Percentiles rank a stretch among this genome's conserved stretches.
Evolutionary conservation across 768 basidiomycete species (phyloP).

Genomic region (Chlorophyllum brunneum): DNA sequence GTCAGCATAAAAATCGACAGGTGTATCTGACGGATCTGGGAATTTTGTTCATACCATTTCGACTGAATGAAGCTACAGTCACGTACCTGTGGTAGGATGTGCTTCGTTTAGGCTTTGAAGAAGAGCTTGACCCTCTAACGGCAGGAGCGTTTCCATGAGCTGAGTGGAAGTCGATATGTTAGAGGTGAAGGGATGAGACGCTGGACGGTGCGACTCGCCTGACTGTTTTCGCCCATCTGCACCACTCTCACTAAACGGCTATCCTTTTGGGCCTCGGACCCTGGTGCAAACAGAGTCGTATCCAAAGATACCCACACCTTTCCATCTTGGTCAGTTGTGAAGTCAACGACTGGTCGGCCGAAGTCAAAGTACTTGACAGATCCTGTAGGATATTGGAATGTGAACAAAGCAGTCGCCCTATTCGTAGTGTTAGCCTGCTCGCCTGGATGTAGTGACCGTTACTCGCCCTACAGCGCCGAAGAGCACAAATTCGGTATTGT

Average conservation of each 20-base stretch:
- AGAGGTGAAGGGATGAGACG: background rate
- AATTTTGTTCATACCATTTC: background rate
- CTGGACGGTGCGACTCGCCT: background rate
- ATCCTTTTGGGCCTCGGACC: background rate
- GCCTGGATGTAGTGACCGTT: background rate
- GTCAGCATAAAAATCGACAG: conserved; percentile 8
- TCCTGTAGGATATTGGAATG: conserved; percentile 24
- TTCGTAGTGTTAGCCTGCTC: conserved; percentile 10
- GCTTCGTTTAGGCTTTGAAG: background rate
- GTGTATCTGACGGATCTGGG: conserved; percentile 1
- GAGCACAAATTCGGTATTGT: conserved; percentile 38
- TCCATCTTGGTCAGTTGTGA: conserved; percentile 24
- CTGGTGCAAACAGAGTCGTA: background rate
- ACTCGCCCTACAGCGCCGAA: conserved; percentile 76
- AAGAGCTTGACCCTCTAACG: background rate
- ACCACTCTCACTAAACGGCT: background rate
- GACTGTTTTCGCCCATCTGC: background rate
- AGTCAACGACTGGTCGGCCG: conserved; percentile 56
- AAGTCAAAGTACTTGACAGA: conserved; percentile 44
- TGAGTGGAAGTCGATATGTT: background rate
- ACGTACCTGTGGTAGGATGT: background rate
- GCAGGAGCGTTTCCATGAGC: background rate
- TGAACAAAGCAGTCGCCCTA: conserved; percentile 71
- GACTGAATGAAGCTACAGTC: background rate
- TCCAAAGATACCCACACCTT: conserved; percentile 10